Percentiles rank a stretch among this genome's conserved stretches.
phyloP scores from a whole-genome alignment of 805 yeast species.

The Metschnikowia lunata region DNA sequence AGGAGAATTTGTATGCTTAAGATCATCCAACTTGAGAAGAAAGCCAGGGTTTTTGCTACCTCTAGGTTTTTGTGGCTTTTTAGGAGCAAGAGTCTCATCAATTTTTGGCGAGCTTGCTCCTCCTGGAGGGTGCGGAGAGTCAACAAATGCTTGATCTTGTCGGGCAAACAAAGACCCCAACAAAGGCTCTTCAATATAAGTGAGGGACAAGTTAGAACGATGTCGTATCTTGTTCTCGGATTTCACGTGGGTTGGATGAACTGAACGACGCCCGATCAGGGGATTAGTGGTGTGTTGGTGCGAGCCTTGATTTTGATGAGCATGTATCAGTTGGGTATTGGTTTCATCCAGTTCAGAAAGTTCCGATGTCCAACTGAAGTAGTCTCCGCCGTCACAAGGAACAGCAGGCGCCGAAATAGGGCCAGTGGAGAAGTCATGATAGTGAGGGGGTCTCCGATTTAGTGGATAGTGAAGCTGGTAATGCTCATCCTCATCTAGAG shows the following conservation, averaged over 20 bases:
- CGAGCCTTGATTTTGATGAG: too few relatives aligned
- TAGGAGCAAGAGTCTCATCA: not conserved
- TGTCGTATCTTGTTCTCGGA: constrained; percentile 8
- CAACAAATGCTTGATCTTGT: not conserved
- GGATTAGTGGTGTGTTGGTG: too few relatives aligned
- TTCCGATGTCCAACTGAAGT: constrained; percentile 8
- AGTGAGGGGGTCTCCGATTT: not conserved
- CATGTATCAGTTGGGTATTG: not conserved
- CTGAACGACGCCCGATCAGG: too few relatives aligned
- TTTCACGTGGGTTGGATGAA: too few relatives aligned
- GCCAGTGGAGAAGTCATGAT: constrained; percentile 6
- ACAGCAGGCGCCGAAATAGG: constrained; percentile 16
- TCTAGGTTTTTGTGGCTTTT: constrained; percentile 3
- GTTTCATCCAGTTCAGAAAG: not conserved
- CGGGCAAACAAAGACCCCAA: constrained; percentile 2
- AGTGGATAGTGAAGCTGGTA: not conserved
- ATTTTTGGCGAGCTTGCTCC: not conserved
- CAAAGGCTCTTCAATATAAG: constrained; percentile 7
- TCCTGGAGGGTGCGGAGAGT: not conserved
- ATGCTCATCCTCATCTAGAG: too few relatives aligned
- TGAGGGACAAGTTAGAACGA: constrained; percentile 11
- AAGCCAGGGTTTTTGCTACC: constrained; percentile 23
- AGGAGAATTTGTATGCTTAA: constrained; percentile 13
- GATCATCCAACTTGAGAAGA: constrained; percentile 23
- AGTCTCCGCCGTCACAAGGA: constrained; percentile 10